Base-by-base conservation (phyloP, 768 basidiomycete species). In the Porpolomopsis calyptriformis region DNA sequence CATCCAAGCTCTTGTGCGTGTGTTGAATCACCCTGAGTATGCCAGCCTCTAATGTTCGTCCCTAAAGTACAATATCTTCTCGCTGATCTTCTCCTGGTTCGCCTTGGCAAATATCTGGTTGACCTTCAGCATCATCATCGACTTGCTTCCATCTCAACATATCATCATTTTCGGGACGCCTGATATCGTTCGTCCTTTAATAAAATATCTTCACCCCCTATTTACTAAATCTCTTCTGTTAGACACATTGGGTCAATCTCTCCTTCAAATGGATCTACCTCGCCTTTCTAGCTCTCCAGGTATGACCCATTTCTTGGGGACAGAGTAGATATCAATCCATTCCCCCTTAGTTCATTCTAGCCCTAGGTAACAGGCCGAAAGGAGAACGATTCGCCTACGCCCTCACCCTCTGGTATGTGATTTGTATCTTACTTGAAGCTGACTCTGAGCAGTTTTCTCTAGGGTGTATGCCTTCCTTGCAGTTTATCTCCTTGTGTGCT, bases 101-200 rank as follows among this genome's bases (percentile, higher is more conserved):
- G 81, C 89, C 2, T 63, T 92, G 48, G 89, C 90, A 52, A 93
- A 93, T 59, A 68, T 93, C 36, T 96, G 89, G 88, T 68, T 96
- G 48, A 93, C 87, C n/a, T 94, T 94, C 73, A 82, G 81, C 50
- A 93, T 94, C 64, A 89, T 94, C 62, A 88, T 94, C 72, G 80
- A 91, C 56, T 74, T 96, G 34, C 71, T 92, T 11, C 85, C 85
- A 1, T 43, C 53, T 19, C 64, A 73, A 59, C 45, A 49, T 0
- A 71, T 79, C 48, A 50, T 68, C 38, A 66, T 92, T 43, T 96
- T 96, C 52, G 89, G 87, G 35, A 91, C 78, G 24, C 65, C 57
- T 0, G 67, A 57, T 4, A 61, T 89, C 16, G 90, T 93, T 57
- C 48, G 87, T 67, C 42, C 20, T 27, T 46, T 22, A 11, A 33